Evolutionary conservation across 495 filamentous ascomycete species (phyloP).

Genomic region (Apodospora peruviana): DNA sequence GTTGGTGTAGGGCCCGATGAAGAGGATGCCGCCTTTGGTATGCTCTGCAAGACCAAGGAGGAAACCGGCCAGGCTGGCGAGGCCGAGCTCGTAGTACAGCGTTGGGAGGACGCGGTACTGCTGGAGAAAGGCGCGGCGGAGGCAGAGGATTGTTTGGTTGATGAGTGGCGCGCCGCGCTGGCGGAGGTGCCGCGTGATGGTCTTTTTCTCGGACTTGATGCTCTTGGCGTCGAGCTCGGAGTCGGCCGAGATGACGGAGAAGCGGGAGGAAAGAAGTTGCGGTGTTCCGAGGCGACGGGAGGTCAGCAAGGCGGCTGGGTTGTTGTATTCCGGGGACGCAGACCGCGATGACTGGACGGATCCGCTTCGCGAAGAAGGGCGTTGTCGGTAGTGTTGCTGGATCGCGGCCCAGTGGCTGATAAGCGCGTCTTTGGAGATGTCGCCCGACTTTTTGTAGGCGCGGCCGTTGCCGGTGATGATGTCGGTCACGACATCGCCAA

Average conservation of each 20-base stretch:
- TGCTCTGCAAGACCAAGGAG: constrained; percentile 49
- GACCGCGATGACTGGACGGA: no score
- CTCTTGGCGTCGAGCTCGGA: no score
- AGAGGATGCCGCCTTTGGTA: constrained; percentile 43
- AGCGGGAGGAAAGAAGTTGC: no score
- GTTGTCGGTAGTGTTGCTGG: no score
- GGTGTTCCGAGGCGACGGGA: no score
- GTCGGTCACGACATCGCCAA: constrained; percentile 44
- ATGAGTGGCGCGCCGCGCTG: constrained; percentile 41
- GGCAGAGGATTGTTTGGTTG: constrained; percentile 43
- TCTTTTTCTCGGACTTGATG: constrained; percentile 14
- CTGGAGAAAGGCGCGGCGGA: constrained; percentile 45
- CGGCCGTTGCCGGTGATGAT: constrained; percentile 46
- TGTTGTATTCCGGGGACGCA: no score
- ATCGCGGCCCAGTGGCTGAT: constrained; percentile 40
- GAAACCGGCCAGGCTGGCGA: constrained; percentile 44
- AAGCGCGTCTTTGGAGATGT: constrained; percentile 36
- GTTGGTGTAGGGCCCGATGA: constrained; percentile 46
- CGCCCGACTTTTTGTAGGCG: constrained; percentile 36
- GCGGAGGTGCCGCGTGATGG: constrained; percentile 25
- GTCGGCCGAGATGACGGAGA: no score
- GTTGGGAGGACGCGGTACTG: constrained; percentile 44
- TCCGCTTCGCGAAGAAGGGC: no score
- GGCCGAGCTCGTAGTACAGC: constrained; percentile 48
- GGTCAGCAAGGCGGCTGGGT: no score